Conservation (phyloP, 768 basidiomycete genomes). For the Leucosporidium yakuticum region DNA sequence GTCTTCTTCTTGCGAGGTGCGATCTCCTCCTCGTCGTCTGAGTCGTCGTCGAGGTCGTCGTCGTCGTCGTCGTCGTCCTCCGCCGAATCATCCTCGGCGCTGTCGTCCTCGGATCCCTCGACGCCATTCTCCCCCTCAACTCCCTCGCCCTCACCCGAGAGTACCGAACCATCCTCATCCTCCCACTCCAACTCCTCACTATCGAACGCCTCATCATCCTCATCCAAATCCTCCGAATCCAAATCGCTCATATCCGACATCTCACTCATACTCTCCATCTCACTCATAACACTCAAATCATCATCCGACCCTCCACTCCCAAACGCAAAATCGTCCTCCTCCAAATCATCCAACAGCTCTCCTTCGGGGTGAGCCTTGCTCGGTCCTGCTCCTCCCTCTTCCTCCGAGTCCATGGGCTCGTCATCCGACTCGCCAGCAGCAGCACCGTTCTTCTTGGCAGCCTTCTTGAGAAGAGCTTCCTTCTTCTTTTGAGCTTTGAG, state of each 20-base stretch:
- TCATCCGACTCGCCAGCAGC: slow-evolving; percentile 65
- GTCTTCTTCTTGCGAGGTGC: slow-evolving; percentile 47
- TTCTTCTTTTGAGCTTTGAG: slow-evolving; percentile 29
- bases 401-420: slow-evolving; percentile 54
- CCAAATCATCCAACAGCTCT: slow-evolving; percentile 62
- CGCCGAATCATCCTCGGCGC: slow-evolving; percentile 50
- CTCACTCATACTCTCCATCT: slow-evolving; percentile 26
- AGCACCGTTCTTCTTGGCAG: slow-evolving; percentile 11
- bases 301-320: slow-evolving; percentile 49
- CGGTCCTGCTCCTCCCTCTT: slow-evolving; percentile 54
- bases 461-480: slow-evolving; percentile 20
- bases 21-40: slow-evolving; percentile 17
- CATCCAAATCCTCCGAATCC: slow-evolving; percentile 40
- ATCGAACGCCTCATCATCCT: slow-evolving; percentile 41
- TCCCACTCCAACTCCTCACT: slow-evolving; percentile 24
- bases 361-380: slow-evolving; percentile 50
- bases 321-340: slow-evolving; percentile 56
- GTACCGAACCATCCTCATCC: slow-evolving; percentile 1
- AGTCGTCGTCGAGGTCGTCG: not conserved
- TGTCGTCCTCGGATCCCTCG: slow-evolving; percentile 11
- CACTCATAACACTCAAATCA: slow-evolving; percentile 30
- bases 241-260: slow-evolving; percentile 26
- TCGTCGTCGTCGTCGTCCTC: slow-evolving; percentile 53
- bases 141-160: no score
- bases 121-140: no score